Evolutionary conservation across 495 filamentous ascomycete species (phyloP).

Genomic region (Letharia columbiana): DNA sequence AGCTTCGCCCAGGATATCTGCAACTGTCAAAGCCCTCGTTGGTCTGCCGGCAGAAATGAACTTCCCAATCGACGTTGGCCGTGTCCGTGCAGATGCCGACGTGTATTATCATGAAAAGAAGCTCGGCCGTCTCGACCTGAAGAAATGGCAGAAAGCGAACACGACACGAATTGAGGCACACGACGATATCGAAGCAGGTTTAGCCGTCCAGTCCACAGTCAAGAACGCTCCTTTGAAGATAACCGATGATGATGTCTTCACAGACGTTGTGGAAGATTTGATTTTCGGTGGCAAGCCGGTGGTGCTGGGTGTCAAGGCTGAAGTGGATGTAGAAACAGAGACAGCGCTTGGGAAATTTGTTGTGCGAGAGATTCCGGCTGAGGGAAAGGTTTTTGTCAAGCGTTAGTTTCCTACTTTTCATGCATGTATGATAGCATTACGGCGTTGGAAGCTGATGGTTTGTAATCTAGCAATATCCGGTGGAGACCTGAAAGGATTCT

Average conservation of each 20-base stretch:
- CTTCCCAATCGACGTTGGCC: constrained; percentile 65
- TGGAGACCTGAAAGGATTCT: constrained; percentile 42
- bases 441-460: constrained; percentile 17
- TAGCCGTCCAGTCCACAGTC: constrained; percentile 66
- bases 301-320: constrained; percentile 62
- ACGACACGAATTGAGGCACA: constrained; percentile 57
- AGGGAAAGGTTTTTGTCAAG: constrained; percentile 81
- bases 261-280: constrained; percentile 62
- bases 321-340: constrained; percentile 70
- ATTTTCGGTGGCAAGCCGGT: constrained; percentile 61
- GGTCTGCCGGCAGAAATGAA: constrained; percentile 77
- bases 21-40: constrained; percentile 67
- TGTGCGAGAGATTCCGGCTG: constrained; percentile 71
- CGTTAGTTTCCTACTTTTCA: constrained; percentile 50
- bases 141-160: constrained; percentile 75
- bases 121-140: constrained; percentile 67
- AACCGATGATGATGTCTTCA: constrained; percentile 65
- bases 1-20: constrained; percentile 68
- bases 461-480: constrained; percentile 38
- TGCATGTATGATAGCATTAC: constrained; percentile 21
- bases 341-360: constrained; percentile 72
- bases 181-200: constrained; percentile 43
- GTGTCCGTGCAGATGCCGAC: constrained; percentile 65
- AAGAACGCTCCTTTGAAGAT: constrained; percentile 71
- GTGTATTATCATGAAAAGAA: constrained; percentile 66